Base-by-base conservation (phyloP, 129 eudicot species). In the Lactuca saligna region DNA sequence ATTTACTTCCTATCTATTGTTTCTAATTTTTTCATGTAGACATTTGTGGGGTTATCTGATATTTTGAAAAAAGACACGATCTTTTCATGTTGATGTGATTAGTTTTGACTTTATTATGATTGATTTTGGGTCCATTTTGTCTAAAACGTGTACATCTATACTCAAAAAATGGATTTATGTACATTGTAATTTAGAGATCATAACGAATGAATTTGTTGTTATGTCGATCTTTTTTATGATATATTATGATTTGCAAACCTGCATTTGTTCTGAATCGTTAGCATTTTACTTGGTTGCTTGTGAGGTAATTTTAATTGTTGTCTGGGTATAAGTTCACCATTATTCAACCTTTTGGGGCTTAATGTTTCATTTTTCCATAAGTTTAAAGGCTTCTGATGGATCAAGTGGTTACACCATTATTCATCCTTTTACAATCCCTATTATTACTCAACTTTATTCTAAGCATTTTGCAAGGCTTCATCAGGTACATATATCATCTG, bases 121-220 rank as follows among this genome's bases (percentile, higher is more conserved):
- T 41, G 50, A 4, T 54, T 39, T 1, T 41, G 8, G 17, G 34
- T 54, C 32, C 25, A 17, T 41, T 54, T 49, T 66, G 73, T 57
- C 57, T 25, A n/a, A 57, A 66, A 75, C 59, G 61, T 9, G 68
- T 57, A 46, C 55, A 48, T 66, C 73, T 20, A 48, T 38, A 25
- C 54, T 34, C 37, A 16, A 74, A 74, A 49, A 15, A 25, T 68
- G 25, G 3, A 37, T 35, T 39, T 41, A 53, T 64, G 17, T 41
- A 61, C 81, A 76, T 76, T 76, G 71, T 69, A 17, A 7, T 39
- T 13, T 54, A 61, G 34, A 4, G 65, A 61, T 62, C 75, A 10
- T 63, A 12, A 32, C 12, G 17, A 51, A 51, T 33, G 48, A 63
- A 20, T 61, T 41, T 53, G 65, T 48, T 61, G 41, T 67, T 41